Base-by-base conservation (phyloP, 495 filamentous ascomycete genomes). In the Extremus antarcticus region DNA sequence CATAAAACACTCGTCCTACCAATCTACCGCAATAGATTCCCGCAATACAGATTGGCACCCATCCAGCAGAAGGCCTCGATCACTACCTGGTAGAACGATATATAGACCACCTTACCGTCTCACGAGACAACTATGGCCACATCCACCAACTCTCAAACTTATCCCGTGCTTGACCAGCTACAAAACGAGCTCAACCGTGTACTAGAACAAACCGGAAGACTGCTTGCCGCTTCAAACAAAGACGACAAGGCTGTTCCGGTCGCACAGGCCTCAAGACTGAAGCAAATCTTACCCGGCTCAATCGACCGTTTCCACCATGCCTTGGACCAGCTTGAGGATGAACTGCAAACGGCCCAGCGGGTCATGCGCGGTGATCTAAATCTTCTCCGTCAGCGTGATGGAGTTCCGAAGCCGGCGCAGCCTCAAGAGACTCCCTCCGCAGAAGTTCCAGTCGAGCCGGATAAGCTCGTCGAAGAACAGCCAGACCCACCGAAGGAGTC, bases 351-450 rank as follows among this genome's bases (percentile, higher is more conserved):
- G 3, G 58, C 58, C 20, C 24, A 54, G 32, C 8, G 23, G n/a
- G 55, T 62, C 13, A 58, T 62, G 59, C 59, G 59, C 11, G 50
- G 59, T 8, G 59, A 62, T 41, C 43, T 62, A 17, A 55, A 55
- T 19, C 15, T 52, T 0, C 45, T 24, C 17, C 48, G 58, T 15
- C 54, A 61, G 19, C 38, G 24, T 15, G 22, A 51, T 16, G 39
- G 25, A 9, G 7, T 16, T 3, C 38, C 47, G 2, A 40, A 55
- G 25, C 3, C 43, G 7, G 35, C 13, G 2, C n/a, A n/a, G n/a
- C 20, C 20, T 48, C 9, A 22, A 35, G 29, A 35, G 13, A 13
- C 4, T 35, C 7, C 29, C 29, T 4, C 29, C 13, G 29, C 29
- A 35, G 29, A 4, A 13, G 13, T 7, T 4, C 29, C 29, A 35